These are phyloP conservation scores for Cydonia oblonga DNA, from an alignment of 331 rosid genomes.

Conservation along the genomic window DNA sequence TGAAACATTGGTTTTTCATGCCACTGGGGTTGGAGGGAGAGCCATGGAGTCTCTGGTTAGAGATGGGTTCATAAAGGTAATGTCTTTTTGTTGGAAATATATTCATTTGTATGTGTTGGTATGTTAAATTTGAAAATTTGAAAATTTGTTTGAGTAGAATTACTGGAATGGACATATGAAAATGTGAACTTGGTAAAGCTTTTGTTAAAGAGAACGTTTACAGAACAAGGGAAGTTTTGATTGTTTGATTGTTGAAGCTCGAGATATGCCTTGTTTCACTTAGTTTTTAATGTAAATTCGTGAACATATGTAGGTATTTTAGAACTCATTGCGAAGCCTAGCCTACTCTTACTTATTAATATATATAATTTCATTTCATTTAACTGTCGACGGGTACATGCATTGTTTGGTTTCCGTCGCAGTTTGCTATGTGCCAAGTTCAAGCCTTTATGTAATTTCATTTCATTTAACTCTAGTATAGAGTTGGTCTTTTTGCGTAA, in stretches of 20 bases:
- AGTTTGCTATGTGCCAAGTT: background rate
- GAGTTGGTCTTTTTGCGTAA: background rate
- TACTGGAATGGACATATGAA: background rate
- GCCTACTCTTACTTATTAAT: too few species aligned
- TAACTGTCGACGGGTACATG: too few species aligned
- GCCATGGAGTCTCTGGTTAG: slow-evolving; percentile 86
- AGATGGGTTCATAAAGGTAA: slow-evolving; percentile 81
- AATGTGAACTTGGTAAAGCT: background rate
- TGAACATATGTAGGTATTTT: too few species aligned
- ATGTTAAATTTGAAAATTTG: background rate
- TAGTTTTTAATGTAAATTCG: too few species aligned
- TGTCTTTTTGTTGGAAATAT: background rate
- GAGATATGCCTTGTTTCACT: background rate
- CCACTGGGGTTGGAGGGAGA: slow-evolving; percentile 91
- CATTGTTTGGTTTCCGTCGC: too few species aligned
- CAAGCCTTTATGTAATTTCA: background rate
- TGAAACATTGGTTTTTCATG: slow-evolving; percentile 80
- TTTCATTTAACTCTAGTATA: background rate
- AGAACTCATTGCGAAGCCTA: too few species aligned
- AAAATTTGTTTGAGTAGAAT: background rate
- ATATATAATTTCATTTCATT: too few species aligned
- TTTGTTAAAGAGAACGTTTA: background rate
- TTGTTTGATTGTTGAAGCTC: background rate
- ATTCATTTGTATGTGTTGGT: too few species aligned
- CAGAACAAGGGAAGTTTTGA: background rate